Conservation (phyloP, 2,329 filamentous ascomycete genomes). For the Diaporthe vexans region DNA sequence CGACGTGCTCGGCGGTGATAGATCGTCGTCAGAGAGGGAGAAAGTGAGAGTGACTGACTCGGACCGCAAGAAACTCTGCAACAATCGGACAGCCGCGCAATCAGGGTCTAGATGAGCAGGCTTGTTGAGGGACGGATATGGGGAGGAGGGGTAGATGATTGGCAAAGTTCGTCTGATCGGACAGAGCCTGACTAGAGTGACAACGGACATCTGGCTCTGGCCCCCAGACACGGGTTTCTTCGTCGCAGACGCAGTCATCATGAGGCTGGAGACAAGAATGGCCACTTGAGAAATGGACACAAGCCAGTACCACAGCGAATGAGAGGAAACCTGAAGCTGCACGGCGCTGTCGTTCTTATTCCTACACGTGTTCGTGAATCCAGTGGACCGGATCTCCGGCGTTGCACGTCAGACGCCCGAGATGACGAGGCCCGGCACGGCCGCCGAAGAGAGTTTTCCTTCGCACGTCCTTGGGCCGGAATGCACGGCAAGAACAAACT, state of each 20-base stretch:
- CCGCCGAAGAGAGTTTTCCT: conserved; percentile 5
- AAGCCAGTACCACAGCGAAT: not conserved
- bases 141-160: not conserved
- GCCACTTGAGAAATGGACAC: not conserved
- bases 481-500: not conserved
- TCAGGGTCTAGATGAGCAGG: not conserved
- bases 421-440: conserved; percentile 9
- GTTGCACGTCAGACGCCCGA: not conserved
- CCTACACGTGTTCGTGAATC: not conserved
- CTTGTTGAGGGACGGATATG: not conserved
- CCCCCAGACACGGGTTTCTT: not conserved
- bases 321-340: not conserved
- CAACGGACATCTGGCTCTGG: not conserved
- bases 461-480: not conserved
- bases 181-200: not conserved
- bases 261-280: not conserved
- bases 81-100: not conserved
- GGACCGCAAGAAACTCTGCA: not conserved
- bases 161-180: conserved; percentile 26
- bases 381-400: conserved; percentile 1
- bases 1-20: conserved; percentile 7
- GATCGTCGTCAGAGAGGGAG: not conserved
- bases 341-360: too few species aligned
- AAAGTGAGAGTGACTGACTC: not conserved
- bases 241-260: not conserved